Base-by-base conservation (phyloP, 257 asterid species). In the Nicotiana otophora region DNA sequence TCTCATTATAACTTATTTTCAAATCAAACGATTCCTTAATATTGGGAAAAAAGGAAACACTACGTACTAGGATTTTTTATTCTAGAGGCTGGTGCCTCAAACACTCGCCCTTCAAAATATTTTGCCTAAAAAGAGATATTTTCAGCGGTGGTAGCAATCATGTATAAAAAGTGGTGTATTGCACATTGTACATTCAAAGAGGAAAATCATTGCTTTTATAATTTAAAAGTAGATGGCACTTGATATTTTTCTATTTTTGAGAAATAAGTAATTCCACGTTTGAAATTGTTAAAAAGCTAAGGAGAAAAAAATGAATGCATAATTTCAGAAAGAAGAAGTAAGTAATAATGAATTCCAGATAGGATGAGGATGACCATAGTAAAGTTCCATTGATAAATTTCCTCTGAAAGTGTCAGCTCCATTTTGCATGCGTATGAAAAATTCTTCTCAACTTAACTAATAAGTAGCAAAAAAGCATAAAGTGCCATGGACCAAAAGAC, bases 391-490 rank as follows among this genome's bases (percentile, higher is more conserved):
- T 65, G n/a, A 79, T 83, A 79, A 78, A 20, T 79, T 78, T 67
- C 74, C 57, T 69, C 69, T 79, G 84, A 8, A 77, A 80, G 70
- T 83, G 85, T 81, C 88, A 83, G 83, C 54, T 77, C 79, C 61
- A 79, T 31, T 54, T 74, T 77, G 89, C 89, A 86, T 84, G 87
- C 89, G 87, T 80, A 80, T 58, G 81, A 82, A 84, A 84, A 62
- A 15, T 7, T 17, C 2, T 75, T 58, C 42, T 26, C 28, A 34
- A 26, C 36, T 53, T 66, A 77, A 34, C 53, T 74, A 48, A 12
- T 33, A 5, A 70, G 58, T n/a, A 70, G n/a, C 17, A 72, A 51
- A 61, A 74, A 74, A 48, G 63, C 42, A 74, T 74, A 74, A 48
- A 48, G 62, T 48, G 62, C 42, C 26, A 74, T 23, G 14, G 36